These are phyloP conservation scores for Porcisia deanei DNA, from an alignment of 208 protist genomes.

Conservation along the genomic window DNA sequence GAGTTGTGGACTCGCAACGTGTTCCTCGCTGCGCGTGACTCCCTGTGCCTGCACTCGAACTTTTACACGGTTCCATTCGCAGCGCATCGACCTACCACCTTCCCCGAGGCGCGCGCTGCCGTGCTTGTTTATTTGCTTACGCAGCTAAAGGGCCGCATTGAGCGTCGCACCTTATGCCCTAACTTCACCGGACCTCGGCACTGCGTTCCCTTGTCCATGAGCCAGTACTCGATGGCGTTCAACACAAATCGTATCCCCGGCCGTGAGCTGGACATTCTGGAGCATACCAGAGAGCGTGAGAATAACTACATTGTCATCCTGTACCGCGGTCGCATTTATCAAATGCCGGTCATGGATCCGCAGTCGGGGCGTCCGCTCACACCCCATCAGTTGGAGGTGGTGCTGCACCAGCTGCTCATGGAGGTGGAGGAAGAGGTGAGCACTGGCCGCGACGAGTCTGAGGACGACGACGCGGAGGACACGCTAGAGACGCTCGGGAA, in stretches of 20 bases:
- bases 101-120: slow-evolving; percentile 68
- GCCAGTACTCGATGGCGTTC: slow-evolving; percentile 84
- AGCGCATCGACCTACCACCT: slow-evolving; percentile 42
- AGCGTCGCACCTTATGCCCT: slow-evolving; percentile 58
- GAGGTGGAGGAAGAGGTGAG: slow-evolving; percentile 49
- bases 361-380: slow-evolving; percentile 49
- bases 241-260: slow-evolving; percentile 86
- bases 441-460: slow-evolving; percentile 50
- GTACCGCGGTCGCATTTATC: slow-evolving; percentile 70
- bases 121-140: slow-evolving; percentile 60
- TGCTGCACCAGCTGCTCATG: slow-evolving; percentile 47
- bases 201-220: slow-evolving; percentile 84
- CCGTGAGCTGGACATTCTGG: slow-evolving; percentile 67
- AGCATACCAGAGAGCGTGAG: slow-evolving; percentile 53
- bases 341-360: slow-evolving; percentile 52
- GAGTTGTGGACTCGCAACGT: slow-evolving; percentile 92
- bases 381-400: slow-evolving; percentile 54
- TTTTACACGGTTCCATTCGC: slow-evolving; percentile 86
- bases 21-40: slow-evolving; percentile 70
- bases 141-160: slow-evolving; percentile 66
- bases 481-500: slow-evolving; percentile 43
- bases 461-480: slow-evolving; percentile 57
- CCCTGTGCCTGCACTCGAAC: slow-evolving; percentile 88
- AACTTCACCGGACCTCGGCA: slow-evolving; percentile 47
- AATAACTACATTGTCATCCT: slow-evolving; percentile 73